phyloP scores from a whole-genome alignment of 441 rosid species.

The Francoa sonchifolia region DNA sequence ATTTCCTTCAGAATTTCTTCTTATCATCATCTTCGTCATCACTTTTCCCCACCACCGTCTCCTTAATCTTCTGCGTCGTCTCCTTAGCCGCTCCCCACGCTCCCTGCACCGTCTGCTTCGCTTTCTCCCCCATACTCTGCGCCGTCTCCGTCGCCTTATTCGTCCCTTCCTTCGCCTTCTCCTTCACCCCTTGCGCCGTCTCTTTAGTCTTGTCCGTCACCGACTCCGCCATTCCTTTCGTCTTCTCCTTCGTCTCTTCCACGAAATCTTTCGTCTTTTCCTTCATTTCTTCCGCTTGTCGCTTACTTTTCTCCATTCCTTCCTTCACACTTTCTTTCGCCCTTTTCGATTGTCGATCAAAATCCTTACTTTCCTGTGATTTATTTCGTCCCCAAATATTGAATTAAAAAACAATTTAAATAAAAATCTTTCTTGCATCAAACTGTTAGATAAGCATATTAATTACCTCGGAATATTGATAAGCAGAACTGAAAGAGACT shows the following conservation, averaged over 20 bases:
- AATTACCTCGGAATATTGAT: conserved; percentile 23
- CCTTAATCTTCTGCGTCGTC: conserved; percentile 43
- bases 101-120: conserved; percentile 36
- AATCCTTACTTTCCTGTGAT: conserved; percentile 20
- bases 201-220: conserved; percentile 31
- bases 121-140: conserved; percentile 32
- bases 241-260: conserved; percentile 20
- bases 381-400: conserved; percentile 41
- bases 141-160: conserved; percentile 25
- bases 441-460: not conserved
- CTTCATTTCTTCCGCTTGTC: conserved; percentile 18
- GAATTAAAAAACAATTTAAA: not conserved
- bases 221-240: conserved; percentile 10
- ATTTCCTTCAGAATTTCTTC: too few relatives aligned
- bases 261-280: conserved; percentile 19
- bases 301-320: conserved; percentile 16
- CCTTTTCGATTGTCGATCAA: conserved; percentile 11
- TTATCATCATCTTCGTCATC: conserved; percentile 19
- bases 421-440: not conserved
- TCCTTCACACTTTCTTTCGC: conserved; percentile 19
- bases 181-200: conserved; percentile 12
- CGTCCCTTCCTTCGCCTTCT: conserved; percentile 24
- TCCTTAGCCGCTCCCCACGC: conserved; percentile 47
- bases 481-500: conserved; percentile 43
- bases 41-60: conserved; percentile 49